Evolutionary conservation across 495 filamentous ascomycete genomes (phyloP), one percentile per base, ranked within the genome.

Genomic region (Glarea lozoyensis): DNA sequence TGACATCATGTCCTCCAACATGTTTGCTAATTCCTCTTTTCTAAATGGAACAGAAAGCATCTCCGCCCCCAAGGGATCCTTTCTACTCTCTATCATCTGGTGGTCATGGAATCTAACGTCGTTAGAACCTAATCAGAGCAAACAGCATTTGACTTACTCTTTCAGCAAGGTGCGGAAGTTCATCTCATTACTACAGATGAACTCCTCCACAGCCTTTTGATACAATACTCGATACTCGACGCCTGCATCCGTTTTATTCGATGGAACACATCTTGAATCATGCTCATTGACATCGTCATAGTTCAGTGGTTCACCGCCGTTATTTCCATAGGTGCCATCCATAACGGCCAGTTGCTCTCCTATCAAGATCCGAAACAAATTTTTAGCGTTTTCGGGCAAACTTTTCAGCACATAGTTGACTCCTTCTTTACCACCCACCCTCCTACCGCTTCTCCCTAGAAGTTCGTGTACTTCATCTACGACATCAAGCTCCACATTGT

Each of bases 131-230:
- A 23, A 37, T 6, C 13, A 16, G 12, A 4, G n/a, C 18, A 16
- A 15, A 16, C 5, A 21, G 35, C 5, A 21, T 19, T 7, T 6
- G 22, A 64, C 81, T 37, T 63, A 87, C 75, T 98, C 92, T 65
- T 96, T 97, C 54, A 98, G 59, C 61, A 98, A 48, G 21, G 86
- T 90, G 48, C 92, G 72, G 63, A 97, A 98, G 53, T 81, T 86
- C 78, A 95, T 88, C 70, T 98, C 92, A 45, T 81, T 93, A 52
- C 86, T 89, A 50, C 90, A 95, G 30, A 97, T 88, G 60, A 98
- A 95, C 58, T 96, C 88, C 63, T 94, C 90, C 17, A 88, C 81
- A 13, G 89, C 89, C 60, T 93, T 94, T 56, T 92, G 88, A 64
- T 97, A 98, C 42, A 97, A 65, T 49, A 84, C 74, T 12, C 85